Conservation (phyloP, 192 early-diverging fungal genomes). For the Umbelopsis vinacea region DNA sequence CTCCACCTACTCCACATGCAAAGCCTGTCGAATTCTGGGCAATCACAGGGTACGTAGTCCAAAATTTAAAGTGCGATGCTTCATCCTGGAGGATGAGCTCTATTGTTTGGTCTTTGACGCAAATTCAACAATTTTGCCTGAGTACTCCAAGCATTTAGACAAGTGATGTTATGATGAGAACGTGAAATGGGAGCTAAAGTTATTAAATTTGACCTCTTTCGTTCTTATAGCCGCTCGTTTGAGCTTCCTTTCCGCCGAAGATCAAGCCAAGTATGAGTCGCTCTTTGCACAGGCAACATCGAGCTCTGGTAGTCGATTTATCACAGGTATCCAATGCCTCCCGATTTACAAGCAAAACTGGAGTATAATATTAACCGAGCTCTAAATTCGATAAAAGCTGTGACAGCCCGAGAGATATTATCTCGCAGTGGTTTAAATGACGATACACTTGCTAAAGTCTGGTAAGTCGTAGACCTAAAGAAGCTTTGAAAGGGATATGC, state of each 20-base stretch:
- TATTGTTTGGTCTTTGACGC: too few relatives aligned
- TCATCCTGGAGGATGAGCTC: too few relatives aligned
- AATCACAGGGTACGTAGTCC: conserved; percentile 7
- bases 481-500: not conserved
- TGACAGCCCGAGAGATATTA: conserved; percentile 37
- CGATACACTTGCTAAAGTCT: conserved; percentile 46
- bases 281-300: conserved; percentile 29
- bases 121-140: too few relatives aligned
- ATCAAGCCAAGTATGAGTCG: conserved; percentile 47
- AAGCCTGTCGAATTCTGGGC: conserved; percentile 13
- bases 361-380: not conserved
- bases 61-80: not conserved
- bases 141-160: too few relatives aligned
- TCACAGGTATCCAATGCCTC: conserved; percentile 21
- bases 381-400: conserved; percentile 27
- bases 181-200: not conserved
- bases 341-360: not conserved
- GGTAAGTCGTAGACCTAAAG: conserved; percentile 32
- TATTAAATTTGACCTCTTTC: not conserved
- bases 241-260: conserved; percentile 41
- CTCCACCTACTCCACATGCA: conserved; percentile 8
- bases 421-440: conserved; percentile 29
- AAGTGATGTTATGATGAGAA: conserved; percentile 1
- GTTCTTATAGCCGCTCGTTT: conserved; percentile 29
- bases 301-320: conserved; percentile 27